These are phyloP conservation scores for Saccharomycopsis guyanensis DNA, from an alignment of 805 yeast species.

Conservation along the genomic window DNA sequence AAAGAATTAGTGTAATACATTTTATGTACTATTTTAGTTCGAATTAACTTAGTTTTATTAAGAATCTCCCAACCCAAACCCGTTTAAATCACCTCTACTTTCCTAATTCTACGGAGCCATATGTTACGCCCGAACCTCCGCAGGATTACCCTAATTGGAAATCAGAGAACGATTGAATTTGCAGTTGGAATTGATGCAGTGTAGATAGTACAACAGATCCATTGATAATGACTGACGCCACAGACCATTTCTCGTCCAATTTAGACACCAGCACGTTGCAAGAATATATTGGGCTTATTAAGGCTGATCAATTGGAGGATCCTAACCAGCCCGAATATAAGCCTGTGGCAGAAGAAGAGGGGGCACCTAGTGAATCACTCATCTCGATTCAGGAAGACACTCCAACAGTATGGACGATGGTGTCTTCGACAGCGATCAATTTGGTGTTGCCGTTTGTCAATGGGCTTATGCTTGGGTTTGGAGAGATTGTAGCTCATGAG, in stretches of 20 bases:
- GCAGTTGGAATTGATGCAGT: no score
- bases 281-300: constrained; percentile 7
- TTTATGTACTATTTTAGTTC: no score
- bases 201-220: no score
- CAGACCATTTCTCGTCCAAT: neutral
- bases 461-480: constrained; percentile 94
- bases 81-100: no score
- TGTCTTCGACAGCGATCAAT: constrained; percentile 58
- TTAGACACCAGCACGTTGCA: constrained; percentile 2
- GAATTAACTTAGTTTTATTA: no score
- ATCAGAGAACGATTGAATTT: no score
- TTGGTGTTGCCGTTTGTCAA: constrained; percentile 80
- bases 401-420: constrained; percentile 29
- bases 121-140: no score
- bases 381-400: constrained; percentile 15
- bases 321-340: constrained; percentile 22
- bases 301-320: neutral
- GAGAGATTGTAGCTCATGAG: constrained; percentile 91
- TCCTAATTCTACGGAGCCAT: no score
- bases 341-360: constrained; percentile 1
- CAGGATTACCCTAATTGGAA: no score
- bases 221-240: constrained; percentile 5
- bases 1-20: no score
- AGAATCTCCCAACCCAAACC: no score
- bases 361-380: constrained; percentile 21